A percentile compares a stretch with the other conserved stretches of the same genome.
phyloP scores from a whole-genome alignment of 2,329 filamentous ascomycete genomes.

The Aspergillus clavatus region DNA sequence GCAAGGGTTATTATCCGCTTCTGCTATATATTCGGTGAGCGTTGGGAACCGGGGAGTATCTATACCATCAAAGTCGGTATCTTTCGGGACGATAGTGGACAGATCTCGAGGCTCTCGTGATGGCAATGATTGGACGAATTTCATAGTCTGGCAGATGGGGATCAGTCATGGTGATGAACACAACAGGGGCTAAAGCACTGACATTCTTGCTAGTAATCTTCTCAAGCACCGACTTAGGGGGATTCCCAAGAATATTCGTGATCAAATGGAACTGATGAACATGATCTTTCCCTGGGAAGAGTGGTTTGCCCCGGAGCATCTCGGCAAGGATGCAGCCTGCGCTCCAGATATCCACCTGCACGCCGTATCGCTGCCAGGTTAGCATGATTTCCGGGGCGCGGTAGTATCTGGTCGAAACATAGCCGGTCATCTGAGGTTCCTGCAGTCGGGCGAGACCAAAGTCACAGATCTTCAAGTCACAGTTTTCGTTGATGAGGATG shows the following conservation, averaged over 20 bases:
- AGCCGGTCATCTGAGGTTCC: conserved; percentile 98
- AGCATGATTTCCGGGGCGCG: conserved; percentile 99
- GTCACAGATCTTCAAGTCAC: conserved; percentile 98
- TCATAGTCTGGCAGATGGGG: conserved; percentile 62
- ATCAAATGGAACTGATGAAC: conserved; percentile 99
- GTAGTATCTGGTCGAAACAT: conserved; percentile 98
- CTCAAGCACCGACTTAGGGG: conserved; percentile 95
- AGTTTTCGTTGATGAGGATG: conserved; percentile 99
- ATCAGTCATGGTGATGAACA: background rate
- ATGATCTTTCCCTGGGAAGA: conserved; percentile 98
- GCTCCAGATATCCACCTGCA: conserved; percentile 99
- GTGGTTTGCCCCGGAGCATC: conserved; percentile 96
- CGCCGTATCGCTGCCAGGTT: conserved; percentile 99
- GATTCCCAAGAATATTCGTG: conserved; percentile 90
- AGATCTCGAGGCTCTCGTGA: conserved; percentile 87
- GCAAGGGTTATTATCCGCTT: conserved; percentile 4
- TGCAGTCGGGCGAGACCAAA: conserved; percentile 96
- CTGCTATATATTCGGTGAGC: no score
- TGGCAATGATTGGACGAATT: conserved; percentile 93
- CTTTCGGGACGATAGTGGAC: conserved; percentile 76
- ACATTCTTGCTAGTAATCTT: conserved; percentile 97
- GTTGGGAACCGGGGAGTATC: no score
- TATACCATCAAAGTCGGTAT: conserved; percentile 77
- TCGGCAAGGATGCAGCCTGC: conserved; percentile 98
- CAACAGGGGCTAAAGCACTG: conserved; percentile 32